Evolutionary conservation across 2,329 filamentous ascomycete species (phyloP).

Genomic region (Ophiostoma tasmaniense): DNA sequence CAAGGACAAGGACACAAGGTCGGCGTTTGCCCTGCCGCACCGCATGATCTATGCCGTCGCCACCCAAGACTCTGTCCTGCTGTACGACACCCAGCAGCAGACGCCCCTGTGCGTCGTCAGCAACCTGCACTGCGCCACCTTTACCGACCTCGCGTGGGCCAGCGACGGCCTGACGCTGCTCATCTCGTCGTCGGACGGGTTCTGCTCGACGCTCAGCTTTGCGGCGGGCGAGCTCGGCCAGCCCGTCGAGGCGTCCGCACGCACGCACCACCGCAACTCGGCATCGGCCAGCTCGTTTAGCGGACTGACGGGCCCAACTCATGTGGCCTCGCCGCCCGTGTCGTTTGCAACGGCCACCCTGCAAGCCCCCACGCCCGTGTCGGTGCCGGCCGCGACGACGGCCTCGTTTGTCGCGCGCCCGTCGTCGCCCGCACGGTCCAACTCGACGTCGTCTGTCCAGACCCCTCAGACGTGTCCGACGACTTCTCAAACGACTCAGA

Average conservation of each 20-base stretch:
- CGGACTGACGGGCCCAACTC: constrained; percentile 31
- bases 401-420: constrained; percentile 57
- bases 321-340: neutral
- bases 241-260: constrained; percentile 25
- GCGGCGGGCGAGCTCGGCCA: constrained; percentile 75
- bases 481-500: neutral
- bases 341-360: neutral
- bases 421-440: constrained; percentile 74
- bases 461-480: constrained; percentile 26
- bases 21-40: constrained; percentile 79
- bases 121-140: constrained; percentile 94
- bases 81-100: constrained; percentile 96
- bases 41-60: constrained; percentile 95
- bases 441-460: constrained; percentile 71
- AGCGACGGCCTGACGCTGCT: constrained; percentile 37
- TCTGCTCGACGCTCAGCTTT: constrained; percentile 89
- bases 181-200: constrained; percentile 76
- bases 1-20: constrained; percentile 39
- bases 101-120: constrained; percentile 90
- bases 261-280: constrained; percentile 46
- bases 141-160: constrained; percentile 87
- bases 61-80: constrained; percentile 85
- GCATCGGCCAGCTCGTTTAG: constrained; percentile 49
- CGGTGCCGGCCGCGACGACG: constrained; percentile 28
- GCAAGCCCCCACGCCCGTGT: neutral